A percentile compares a stretch with the other conserved stretches of the same genome.
Evolutionary conservation across 345 rosid species (phyloP).

Genomic region (Melastoma malabathricum): DNA sequence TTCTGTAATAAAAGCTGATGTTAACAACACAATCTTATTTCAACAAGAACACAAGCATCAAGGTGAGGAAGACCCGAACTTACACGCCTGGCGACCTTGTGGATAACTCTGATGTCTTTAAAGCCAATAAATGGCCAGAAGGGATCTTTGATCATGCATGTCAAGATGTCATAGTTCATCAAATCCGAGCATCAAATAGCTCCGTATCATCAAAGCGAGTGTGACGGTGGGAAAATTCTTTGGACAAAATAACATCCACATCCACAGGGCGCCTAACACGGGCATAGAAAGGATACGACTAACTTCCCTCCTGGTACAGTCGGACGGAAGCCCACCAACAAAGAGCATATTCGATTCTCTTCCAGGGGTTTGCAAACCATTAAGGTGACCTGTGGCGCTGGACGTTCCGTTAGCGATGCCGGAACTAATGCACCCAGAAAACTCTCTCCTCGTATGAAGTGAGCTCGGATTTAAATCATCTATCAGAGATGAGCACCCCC

Average conservation of each 20-base stretch:
- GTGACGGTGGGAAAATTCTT: too few relatives aligned
- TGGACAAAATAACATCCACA: too few relatives aligned
- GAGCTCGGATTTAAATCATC: constrained; percentile 13
- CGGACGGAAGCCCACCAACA: constrained; percentile 48
- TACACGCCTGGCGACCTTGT: constrained; percentile 46
- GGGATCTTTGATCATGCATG: constrained; percentile 23
- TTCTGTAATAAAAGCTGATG: constrained; percentile 16
- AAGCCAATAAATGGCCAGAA: constrained; percentile 51
- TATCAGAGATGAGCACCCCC: constrained; percentile 15
- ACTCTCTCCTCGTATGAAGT: constrained; percentile 18
- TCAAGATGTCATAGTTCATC: constrained; percentile 14
- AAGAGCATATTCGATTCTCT: constrained; percentile 36
- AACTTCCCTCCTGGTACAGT: constrained; percentile 62
- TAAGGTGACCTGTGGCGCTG: constrained; percentile 17
- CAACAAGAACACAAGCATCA: neutral
- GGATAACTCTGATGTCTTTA: constrained; percentile 46
- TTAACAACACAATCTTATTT: neutral
- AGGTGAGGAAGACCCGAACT: constrained; percentile 11
- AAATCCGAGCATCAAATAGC: neutral
- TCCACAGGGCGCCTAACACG: too few relatives aligned
- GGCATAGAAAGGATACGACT: constrained; percentile 40
- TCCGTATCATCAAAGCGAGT: too few relatives aligned
- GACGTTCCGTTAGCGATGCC: constrained; percentile 21
- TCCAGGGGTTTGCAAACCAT: constrained; percentile 8
- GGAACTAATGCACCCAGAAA: constrained; percentile 9